Evolutionary conservation across 2,329 filamentous ascomycete genomes (phyloP).

Genomic region (Rhexocercosporidium sp.): DNA sequence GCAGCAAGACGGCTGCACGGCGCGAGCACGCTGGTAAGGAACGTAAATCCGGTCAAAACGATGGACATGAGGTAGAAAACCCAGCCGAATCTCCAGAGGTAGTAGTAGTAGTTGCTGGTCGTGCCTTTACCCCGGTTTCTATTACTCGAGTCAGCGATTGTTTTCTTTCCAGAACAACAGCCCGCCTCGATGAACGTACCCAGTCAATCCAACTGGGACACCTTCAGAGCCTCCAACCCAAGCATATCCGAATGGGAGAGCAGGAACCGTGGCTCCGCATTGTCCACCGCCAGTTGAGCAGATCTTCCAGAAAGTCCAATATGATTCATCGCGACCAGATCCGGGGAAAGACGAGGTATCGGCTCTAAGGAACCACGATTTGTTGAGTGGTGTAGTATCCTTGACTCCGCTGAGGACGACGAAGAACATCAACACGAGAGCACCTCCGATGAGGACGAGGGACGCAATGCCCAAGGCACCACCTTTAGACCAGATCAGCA

Average conservation of each 20-base stretch:
- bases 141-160: conserved; percentile 17
- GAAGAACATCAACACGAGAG: conserved; percentile 68
- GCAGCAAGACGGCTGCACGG: conserved; percentile 74
- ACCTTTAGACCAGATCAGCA: conserved; percentile 48
- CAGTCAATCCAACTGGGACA: conserved; percentile 59
- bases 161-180: neutral
- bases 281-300: conserved; percentile 69
- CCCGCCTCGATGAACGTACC: conserved; percentile 45
- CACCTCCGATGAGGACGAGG: conserved; percentile 65
- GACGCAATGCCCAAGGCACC: conserved; percentile 59
- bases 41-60: conserved; percentile 73
- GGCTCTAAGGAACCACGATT: conserved; percentile 86
- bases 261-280: conserved; percentile 68
- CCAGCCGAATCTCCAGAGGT: conserved; percentile 91
- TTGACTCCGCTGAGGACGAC: conserved; percentile 66
- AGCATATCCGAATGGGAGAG: conserved; percentile 74
- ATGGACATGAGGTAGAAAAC: conserved; percentile 87
- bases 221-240: conserved; percentile 61
- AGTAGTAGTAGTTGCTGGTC: conserved; percentile 70
- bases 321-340: conserved; percentile 64
- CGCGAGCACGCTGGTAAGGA: conserved; percentile 71
- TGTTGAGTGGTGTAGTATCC: conserved; percentile 63
- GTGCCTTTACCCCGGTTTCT: conserved; percentile 60
- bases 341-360: conserved; percentile 75
- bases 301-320: conserved; percentile 92